Conservation (phyloP, 2,329 filamentous ascomycete species). For the Aspergillus sp. region DNA sequence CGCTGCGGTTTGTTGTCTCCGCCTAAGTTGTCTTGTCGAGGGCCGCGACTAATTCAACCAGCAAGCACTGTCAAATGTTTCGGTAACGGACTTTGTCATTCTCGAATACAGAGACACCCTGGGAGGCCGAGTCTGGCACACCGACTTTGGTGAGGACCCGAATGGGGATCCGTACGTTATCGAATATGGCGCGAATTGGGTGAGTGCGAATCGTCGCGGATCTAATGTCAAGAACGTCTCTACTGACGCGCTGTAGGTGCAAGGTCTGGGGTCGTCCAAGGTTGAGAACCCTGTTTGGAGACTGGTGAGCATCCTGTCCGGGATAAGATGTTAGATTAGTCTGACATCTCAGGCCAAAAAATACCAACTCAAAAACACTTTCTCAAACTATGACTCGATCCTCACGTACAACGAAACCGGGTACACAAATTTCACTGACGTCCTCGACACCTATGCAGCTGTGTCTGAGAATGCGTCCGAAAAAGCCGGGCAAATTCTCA, state of each 20-base stretch:
- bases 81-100: conserved; percentile 64
- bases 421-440: conserved; percentile 48
- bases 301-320: conserved; percentile 12
- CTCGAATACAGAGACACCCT: conserved; percentile 63
- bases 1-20: conserved; percentile 49
- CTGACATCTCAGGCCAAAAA: conserved; percentile 49
- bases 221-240: neutral
- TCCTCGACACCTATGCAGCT: conserved; percentile 53
- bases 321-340: neutral
- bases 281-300: conserved; percentile 60
- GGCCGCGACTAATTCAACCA: conserved; percentile 20
- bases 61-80: conserved; percentile 62
- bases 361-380: conserved; percentile 55
- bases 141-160: conserved; percentile 54
- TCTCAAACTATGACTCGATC: conserved; percentile 60
- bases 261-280: conserved; percentile 39
- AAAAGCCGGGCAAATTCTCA: conserved; percentile 59
- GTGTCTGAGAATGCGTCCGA: conserved; percentile 49
- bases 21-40: neutral
- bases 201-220: conserved; percentile 18
- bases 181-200: conserved; percentile 70
- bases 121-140: conserved; percentile 62
- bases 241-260: conserved; percentile 30
- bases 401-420: conserved; percentile 62
- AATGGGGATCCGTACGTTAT: conserved; percentile 58